Percentiles rank a stretch among this genome's conserved stretches.
phyloP scores from a whole-genome alignment of 2,329 filamentous ascomycete genomes.

The Mollisiaceae sp. region DNA sequence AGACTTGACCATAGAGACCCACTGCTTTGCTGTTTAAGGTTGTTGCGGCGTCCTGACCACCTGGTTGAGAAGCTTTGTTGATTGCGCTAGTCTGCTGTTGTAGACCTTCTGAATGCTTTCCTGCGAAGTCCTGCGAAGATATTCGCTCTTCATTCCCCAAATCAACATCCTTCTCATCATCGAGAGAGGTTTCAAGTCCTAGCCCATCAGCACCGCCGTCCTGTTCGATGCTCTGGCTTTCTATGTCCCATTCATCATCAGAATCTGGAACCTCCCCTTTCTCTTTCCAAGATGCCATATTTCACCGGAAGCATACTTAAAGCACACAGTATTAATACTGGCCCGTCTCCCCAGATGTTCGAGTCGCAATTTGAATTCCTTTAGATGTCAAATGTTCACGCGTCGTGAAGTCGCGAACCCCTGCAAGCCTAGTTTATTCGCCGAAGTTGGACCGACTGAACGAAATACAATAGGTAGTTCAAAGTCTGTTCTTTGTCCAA shows the following conservation, averaged over 20 bases:
- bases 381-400: constrained; percentile 9
- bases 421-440: not conserved
- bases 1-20: not conserved
- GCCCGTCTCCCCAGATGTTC: not conserved
- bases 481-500: not conserved
- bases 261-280: constrained; percentile 44
- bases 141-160: not conserved
- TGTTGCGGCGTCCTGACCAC: not conserved
- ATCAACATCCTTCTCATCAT: not conserved
- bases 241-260: constrained; percentile 41
- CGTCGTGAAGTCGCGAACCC: constrained; percentile 7
- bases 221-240: constrained; percentile 26
- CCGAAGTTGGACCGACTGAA: constrained; percentile 4
- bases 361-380: not conserved
- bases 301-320: constrained; percentile 33
- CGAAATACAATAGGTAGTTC: not conserved
- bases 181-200: not conserved
- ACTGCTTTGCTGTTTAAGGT: not conserved
- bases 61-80: not conserved
- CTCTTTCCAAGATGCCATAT: constrained; percentile 45
- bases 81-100: not conserved
- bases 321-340: not conserved
- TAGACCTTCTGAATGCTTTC: not conserved
- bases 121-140: not conserved
- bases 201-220: constrained; percentile 7